phyloP scores from a whole-genome alignment of 129 eudicot species.

The Oenanthe sinensis region DNA sequence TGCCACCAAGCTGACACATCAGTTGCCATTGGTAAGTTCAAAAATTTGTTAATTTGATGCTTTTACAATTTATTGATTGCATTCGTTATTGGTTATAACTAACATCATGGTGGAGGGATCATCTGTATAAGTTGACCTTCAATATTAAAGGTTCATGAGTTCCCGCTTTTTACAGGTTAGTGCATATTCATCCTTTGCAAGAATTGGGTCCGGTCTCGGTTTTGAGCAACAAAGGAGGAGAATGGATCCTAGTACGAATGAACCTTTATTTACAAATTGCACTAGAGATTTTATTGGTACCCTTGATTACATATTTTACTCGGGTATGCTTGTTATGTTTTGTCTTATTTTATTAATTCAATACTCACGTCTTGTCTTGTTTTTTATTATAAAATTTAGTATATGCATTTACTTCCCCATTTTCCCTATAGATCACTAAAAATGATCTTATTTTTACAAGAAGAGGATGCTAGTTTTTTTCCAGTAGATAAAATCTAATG shows the following conservation, averaged over 20 bases:
- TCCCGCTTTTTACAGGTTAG: slow-evolving; percentile 49
- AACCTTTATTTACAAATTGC: slow-evolving; percentile 86
- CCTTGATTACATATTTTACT: slow-evolving; percentile 90
- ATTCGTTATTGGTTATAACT: not conserved
- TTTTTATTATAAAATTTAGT: not conserved
- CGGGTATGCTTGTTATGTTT: slow-evolving; percentile 39
- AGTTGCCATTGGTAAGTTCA: slow-evolving; percentile 72
- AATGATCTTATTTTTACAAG: no score
- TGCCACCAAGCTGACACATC: slow-evolving; percentile 62
- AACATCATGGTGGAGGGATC: not conserved
- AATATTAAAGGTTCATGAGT: not conserved
- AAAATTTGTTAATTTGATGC: slow-evolving; percentile 1
- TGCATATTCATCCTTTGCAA: slow-evolving; percentile 91
- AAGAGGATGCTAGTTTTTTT: no score
- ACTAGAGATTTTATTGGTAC: slow-evolving; percentile 90
- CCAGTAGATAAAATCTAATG: not conserved
- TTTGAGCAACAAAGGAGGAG: slow-evolving; percentile 75
- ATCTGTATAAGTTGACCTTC: not conserved
- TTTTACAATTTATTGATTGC: not conserved
- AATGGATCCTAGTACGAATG: slow-evolving; percentile 84
- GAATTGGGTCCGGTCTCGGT: slow-evolving; percentile 55
- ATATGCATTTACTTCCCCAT: not conserved
- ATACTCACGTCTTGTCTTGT: not conserved
- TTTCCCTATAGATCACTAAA: not conserved
- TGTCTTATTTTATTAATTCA: not conserved